Conservation (phyloP, 2,329 filamentous ascomycete species). For the Cytospora piceae region DNA sequence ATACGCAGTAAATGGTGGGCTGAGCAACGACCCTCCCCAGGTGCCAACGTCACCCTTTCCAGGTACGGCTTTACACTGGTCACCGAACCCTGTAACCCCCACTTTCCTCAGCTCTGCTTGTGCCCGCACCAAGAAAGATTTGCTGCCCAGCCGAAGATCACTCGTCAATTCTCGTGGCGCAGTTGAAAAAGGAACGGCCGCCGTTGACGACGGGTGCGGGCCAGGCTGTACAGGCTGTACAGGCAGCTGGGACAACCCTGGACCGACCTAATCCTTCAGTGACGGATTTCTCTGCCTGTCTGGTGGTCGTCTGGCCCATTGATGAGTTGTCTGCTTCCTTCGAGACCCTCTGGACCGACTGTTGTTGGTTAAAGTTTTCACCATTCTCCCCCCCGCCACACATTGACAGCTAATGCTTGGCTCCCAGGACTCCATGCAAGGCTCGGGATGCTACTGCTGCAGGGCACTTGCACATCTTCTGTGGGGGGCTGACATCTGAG, state of each 20-base stretch:
- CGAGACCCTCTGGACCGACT: not conserved
- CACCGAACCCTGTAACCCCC: constrained; percentile 12
- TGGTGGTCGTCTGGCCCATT: not conserved
- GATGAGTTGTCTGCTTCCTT: constrained; percentile 3
- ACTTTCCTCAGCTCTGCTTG: constrained; percentile 24
- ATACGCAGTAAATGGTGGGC: not conserved
- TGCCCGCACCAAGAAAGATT: constrained; percentile 21
- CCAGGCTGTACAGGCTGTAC: not conserved
- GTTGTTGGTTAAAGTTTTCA: not conserved
- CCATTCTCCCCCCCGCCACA: not conserved
- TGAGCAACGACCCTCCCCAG: constrained; percentile 1
- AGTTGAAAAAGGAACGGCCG: constrained; percentile 15
- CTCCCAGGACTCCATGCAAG: not conserved
- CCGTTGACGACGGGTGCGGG: not conserved
- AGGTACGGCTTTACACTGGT: constrained; percentile 9
- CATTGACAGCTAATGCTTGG: not conserved
- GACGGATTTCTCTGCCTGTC: not conserved
- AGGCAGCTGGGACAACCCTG: constrained; percentile 3
- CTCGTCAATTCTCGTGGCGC: constrained; percentile 22
- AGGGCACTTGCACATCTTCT: not conserved
- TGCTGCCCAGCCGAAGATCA: constrained; percentile 24
- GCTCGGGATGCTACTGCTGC: not conserved
- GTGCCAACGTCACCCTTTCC: constrained; percentile 22
- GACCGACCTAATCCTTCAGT: not conserved
- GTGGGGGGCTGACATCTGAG: not conserved